Conservation (phyloP, 2,329 filamentous ascomycete species). For the Pseudovirgaria hyperparasitica region DNA sequence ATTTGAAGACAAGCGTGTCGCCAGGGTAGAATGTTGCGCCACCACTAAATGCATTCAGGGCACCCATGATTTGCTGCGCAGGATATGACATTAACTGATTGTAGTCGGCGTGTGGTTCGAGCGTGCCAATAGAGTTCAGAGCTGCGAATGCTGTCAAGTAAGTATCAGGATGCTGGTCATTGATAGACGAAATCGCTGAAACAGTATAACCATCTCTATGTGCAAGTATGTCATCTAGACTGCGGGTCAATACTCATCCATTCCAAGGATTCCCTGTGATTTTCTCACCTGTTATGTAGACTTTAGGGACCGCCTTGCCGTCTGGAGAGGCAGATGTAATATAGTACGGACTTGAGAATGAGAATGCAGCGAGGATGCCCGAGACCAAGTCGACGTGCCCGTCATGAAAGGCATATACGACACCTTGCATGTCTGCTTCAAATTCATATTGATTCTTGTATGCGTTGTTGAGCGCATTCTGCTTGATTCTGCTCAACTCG, state of each 20-base stretch:
- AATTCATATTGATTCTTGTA: constrained; percentile 28
- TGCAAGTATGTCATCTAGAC: constrained; percentile 12
- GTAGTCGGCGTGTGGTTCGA: constrained; percentile 32
- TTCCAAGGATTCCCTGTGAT: constrained; percentile 20
- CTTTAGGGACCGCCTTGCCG: constrained; percentile 13
- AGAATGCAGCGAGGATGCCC: constrained; percentile 15
- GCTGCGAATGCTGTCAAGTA: constrained; percentile 12
- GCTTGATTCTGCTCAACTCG: constrained; percentile 15
- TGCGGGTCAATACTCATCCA: constrained; percentile 9
- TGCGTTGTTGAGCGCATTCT: constrained; percentile 10
- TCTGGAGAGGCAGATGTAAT: constrained; percentile 14
- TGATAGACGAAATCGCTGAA: constrained; percentile 15
- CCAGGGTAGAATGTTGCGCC: constrained; percentile 25
- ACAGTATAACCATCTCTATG: too few species aligned
- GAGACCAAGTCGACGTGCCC: constrained; percentile 15
- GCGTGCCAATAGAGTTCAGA: constrained; percentile 19
- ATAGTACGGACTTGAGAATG: constrained; percentile 12
- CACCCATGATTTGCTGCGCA: constrained; percentile 8
- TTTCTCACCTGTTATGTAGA: constrained; percentile 21
- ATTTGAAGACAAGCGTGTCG: constrained; percentile 11
- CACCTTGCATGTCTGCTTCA: constrained; percentile 21
- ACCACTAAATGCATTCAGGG: constrained; percentile 7
- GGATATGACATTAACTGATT: constrained; percentile 20
- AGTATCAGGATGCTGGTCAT: constrained; percentile 12
- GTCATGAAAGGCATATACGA: constrained; percentile 19